Percentiles rank a stretch among this genome's conserved stretches.
Evolutionary conservation across 225 moss, liverwort and hornwort species (phyloP).

Genomic region (Marchantia polymorpha): DNA sequence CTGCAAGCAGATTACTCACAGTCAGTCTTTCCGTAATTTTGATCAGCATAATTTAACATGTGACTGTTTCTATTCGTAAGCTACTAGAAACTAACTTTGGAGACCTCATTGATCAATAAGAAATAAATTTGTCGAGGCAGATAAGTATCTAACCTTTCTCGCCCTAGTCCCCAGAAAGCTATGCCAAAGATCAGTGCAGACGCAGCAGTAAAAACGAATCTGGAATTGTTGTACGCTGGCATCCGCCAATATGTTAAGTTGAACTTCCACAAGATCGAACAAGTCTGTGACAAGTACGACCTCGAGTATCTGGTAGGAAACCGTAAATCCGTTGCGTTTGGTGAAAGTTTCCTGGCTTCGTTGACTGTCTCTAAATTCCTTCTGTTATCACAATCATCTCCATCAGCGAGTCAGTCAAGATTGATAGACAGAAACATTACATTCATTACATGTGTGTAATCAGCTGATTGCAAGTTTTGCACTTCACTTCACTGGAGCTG

Average conservation of each 20-base stretch:
- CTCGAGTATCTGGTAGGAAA: slow-evolving; percentile 61
- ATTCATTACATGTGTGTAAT: too few species aligned
- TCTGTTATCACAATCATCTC: slow-evolving; percentile 24
- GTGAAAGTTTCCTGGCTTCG: slow-evolving; percentile 43
- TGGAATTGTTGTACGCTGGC: slow-evolving; percentile 68
- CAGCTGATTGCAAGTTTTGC: neutral
- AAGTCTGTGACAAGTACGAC: slow-evolving; percentile 56
- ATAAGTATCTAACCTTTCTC: slow-evolving; percentile 20
- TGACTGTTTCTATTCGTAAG: too few species aligned
- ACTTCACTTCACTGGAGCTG: neutral
- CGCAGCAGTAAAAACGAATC: slow-evolving; percentile 53
- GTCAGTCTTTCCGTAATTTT: neutral
- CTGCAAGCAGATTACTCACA: slow-evolving; percentile 13
- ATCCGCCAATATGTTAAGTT: slow-evolving; percentile 82
- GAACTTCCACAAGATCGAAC: slow-evolving; percentile 77
- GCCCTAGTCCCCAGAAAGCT: slow-evolving; percentile 70
- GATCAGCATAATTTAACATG: too few species aligned
- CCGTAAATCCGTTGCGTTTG: slow-evolving; percentile 43
- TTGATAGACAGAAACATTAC: neutral
- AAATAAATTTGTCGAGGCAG: neutral
- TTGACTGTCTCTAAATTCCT: slow-evolving; percentile 50
- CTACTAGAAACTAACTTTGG: neutral
- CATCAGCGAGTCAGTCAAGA: neutral
- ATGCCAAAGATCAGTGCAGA: slow-evolving; percentile 70
- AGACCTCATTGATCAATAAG: neutral